Evolutionary conservation across 1,284 basidiomycete species (phyloP).

Genomic region (Leccinum huronense): DNA sequence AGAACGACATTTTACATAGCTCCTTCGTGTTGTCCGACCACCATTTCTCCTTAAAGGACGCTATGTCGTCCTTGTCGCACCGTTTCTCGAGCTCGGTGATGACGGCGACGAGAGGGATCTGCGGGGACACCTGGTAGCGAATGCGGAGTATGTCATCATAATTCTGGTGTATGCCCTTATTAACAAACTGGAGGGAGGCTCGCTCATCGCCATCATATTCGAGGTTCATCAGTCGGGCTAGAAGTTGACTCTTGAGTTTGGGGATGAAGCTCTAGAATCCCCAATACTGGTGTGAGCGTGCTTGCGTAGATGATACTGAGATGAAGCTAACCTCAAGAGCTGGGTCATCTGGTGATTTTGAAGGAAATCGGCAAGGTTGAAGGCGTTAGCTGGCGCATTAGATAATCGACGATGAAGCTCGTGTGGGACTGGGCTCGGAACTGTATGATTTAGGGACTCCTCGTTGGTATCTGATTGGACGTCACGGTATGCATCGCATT

Average conservation of each 20-base stretch:
- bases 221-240: slow-evolving; percentile 2
- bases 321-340: slow-evolving; percentile 12
- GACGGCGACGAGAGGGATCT: slow-evolving; percentile 29
- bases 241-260: slow-evolving; percentile 21
- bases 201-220: slow-evolving; percentile 16
- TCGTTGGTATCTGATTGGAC: not conserved
- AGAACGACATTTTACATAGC: slow-evolving; percentile 20
- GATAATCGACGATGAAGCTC: slow-evolving; percentile 11
- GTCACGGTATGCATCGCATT: not conserved
- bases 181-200: not conserved
- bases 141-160: slow-evolving; percentile 24
- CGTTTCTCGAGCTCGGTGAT: slow-evolving; percentile 30
- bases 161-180: slow-evolving; percentile 23
- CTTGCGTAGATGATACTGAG: not conserved
- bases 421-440: not conserved
- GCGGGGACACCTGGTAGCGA: slow-evolving; percentile 24
- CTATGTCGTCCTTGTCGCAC: slow-evolving; percentile 15
- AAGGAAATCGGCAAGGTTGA: slow-evolving; percentile 13
- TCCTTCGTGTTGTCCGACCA: slow-evolving; percentile 16
- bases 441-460: not conserved
- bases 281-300: not conserved
- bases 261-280: slow-evolving; percentile 21
- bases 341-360: slow-evolving; percentile 10
- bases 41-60: slow-evolving; percentile 28
- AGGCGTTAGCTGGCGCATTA: not conserved